Conservation (phyloP, 306 rosid genomes). For the Fagus sylvatica region DNA sequence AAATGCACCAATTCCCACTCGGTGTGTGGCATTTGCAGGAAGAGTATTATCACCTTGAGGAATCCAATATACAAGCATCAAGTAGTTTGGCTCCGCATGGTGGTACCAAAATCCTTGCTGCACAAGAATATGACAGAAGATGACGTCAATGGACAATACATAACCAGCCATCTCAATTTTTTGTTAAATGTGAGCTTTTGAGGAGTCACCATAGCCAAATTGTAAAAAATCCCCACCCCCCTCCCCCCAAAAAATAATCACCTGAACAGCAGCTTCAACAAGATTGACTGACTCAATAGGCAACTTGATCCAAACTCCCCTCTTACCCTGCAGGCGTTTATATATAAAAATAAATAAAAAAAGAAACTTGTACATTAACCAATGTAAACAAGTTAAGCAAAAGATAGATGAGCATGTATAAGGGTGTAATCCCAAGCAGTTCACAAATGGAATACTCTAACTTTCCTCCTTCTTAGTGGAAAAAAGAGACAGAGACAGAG, state of each 20-base stretch:
- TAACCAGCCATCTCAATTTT: neutral
- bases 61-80: constrained; percentile 88
- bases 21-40: constrained; percentile 83
- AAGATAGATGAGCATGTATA: too few species aligned
- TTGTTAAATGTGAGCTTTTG: neutral
- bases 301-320: constrained; percentile 69
- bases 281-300: constrained; percentile 63
- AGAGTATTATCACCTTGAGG: constrained; percentile 53
- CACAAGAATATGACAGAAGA: constrained; percentile 9
- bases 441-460: too few species aligned
- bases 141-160: constrained; percentile 13
- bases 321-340: constrained; percentile 55
- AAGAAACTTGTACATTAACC: too few species aligned
- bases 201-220: neutral
- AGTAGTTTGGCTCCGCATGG: constrained; percentile 82
- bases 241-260: constrained; percentile 13
- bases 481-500: too few species aligned
- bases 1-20: constrained; percentile 74
- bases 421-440: too few species aligned
- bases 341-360: neutral
- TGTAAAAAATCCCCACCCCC: neutral
- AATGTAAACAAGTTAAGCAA: too few species aligned
- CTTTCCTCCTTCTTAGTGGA: too few species aligned
- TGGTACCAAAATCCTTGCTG: constrained; percentile 92
- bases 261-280: constrained; percentile 65